Percentiles rank a stretch among this genome's conserved stretches.
Evolutionary conservation across 2,329 filamentous ascomycete genomes (phyloP).

Genomic region (Pleurostoma richardsiae): DNA sequence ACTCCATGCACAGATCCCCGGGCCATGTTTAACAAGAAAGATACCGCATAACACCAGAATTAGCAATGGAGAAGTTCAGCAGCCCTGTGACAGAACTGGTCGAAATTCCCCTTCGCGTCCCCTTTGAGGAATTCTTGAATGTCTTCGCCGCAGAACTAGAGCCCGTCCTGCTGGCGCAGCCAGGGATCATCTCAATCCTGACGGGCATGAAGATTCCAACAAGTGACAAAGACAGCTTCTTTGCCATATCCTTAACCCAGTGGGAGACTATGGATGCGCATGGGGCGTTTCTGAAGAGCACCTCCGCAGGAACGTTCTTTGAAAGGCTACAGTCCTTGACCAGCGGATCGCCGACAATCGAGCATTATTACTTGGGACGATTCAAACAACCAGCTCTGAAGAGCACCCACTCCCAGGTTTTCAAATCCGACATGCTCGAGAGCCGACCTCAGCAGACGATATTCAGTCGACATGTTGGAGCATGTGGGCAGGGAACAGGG

Average conservation of each 20-base stretch:
- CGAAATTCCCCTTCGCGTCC: not conserved
- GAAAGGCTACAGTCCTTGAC: not conserved
- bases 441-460: not conserved
- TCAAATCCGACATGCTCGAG: not conserved
- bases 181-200: not conserved
- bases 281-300: not conserved
- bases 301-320: not conserved
- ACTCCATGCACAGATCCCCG: too few species aligned
- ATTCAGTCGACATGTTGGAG: not conserved
- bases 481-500: not conserved
- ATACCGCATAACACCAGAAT: too few species aligned
- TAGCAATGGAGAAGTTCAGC: not conserved
- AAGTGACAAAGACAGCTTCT: too few species aligned
- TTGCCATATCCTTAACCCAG: slow-evolving; percentile 1
- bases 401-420: not conserved
- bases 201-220: not conserved
- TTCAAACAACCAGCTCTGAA: not conserved
- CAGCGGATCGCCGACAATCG: not conserved
- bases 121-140: not conserved
- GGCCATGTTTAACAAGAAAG: too few species aligned
- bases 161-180: not conserved
- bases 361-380: not conserved
- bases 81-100: slow-evolving; percentile 2
- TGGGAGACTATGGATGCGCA: slow-evolving; percentile 2
- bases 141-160: slow-evolving; percentile 1